Percentiles rank a stretch among this genome's conserved stretches.
Evolutionary conservation across 2,329 filamentous ascomycete genomes (phyloP).

Genomic region (Xenoacremonium recifei): DNA sequence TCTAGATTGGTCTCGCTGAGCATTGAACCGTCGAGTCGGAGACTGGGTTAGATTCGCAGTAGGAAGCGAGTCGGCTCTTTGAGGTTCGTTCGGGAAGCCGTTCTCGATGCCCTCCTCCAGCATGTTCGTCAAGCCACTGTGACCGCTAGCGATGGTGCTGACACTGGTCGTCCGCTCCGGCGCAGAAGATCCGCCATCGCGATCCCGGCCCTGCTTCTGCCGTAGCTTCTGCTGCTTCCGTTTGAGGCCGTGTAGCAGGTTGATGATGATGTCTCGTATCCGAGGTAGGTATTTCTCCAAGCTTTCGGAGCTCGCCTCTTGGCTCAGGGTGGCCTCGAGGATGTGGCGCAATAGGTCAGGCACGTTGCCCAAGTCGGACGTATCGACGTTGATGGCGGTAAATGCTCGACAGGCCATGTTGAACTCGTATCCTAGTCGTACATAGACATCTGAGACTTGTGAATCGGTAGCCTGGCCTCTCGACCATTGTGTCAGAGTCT

Average conservation of each 20-base stretch:
- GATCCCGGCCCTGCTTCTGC: constrained; percentile 60
- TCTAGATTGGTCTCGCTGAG: constrained; percentile 51
- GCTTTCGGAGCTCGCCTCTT: constrained; percentile 91
- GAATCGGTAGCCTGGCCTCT: constrained; percentile 87
- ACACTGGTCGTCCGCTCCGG: constrained; percentile 56
- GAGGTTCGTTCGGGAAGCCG: constrained; percentile 40
- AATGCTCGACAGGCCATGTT: constrained; percentile 98
- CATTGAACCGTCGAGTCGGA: constrained; percentile 47
- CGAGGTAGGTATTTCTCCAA: constrained; percentile 90
- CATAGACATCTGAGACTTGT: constrained; percentile 97
- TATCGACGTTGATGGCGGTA: constrained; percentile 94
- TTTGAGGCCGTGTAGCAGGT: constrained; percentile 91
- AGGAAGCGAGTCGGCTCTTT: constrained; percentile 28
- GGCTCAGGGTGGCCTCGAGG: constrained; percentile 91
- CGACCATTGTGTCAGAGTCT: constrained; percentile 97
- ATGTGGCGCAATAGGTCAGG: constrained; percentile 88
- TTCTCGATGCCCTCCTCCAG: constrained; percentile 59
- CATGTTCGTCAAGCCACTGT: constrained; percentile 54
- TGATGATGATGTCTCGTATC: constrained; percentile 98
- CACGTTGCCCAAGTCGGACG: constrained; percentile 88
- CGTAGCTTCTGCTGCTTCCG: constrained; percentile 90
- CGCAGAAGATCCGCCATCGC: constrained; percentile 41
- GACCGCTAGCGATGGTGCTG: constrained; percentile 57
- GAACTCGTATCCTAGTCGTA: constrained; percentile 96
- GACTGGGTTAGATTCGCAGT: constrained; percentile 36